A percentile compares a stretch with the other conserved stretches of the same genome.
phyloP scores from a whole-genome alignment of 1,139 yeast species.

The Lodderomyces margitis region DNA sequence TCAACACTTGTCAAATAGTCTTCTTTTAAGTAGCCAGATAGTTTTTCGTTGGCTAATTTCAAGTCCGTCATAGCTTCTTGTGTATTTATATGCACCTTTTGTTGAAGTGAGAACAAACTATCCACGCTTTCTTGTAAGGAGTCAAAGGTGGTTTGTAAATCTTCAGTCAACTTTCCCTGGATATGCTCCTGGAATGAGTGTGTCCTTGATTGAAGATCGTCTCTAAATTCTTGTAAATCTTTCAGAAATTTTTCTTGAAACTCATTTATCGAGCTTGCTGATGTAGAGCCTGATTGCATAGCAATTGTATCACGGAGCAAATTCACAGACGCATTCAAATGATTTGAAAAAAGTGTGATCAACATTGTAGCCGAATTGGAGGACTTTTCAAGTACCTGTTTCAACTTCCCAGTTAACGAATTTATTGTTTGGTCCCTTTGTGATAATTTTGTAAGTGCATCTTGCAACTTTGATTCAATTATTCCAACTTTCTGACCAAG shows the following conservation, averaged over 20 bases:
- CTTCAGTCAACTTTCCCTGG: constrained; percentile 8
- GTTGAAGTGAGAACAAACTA: constrained; percentile 8
- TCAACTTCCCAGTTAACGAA: constrained; percentile 10
- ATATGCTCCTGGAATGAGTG: constrained; percentile 7
- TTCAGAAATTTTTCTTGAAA: constrained; percentile 9
- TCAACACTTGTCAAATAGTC: constrained; percentile 15
- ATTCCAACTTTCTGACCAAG: constrained; percentile 6
- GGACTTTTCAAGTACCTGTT: constrained; percentile 10
- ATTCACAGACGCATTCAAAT: constrained; percentile 10
- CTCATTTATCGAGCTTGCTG: background rate
- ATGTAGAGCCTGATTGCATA: constrained; percentile 2
- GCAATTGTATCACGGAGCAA: constrained; percentile 7
- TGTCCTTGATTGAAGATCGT: constrained; percentile 6
- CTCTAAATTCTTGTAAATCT: constrained; percentile 7
- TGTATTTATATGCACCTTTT: constrained; percentile 5
- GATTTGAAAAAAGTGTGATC: constrained; percentile 11
- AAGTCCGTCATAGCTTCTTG: constrained; percentile 15
- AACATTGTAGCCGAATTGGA: constrained; percentile 10
- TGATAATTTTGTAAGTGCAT: background rate
- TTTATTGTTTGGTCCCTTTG: constrained; percentile 6
- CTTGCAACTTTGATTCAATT: background rate
- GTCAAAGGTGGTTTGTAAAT: constrained; percentile 7
- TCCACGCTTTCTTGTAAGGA: constrained; percentile 8
- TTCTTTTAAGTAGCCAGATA: constrained; percentile 16
- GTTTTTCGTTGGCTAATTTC: constrained; percentile 16